Percentiles rank a stretch among this genome's conserved stretches.
Evolutionary conservation across 1,284 basidiomycete genomes (phyloP).

Genomic region (Athelia sp.): DNA sequence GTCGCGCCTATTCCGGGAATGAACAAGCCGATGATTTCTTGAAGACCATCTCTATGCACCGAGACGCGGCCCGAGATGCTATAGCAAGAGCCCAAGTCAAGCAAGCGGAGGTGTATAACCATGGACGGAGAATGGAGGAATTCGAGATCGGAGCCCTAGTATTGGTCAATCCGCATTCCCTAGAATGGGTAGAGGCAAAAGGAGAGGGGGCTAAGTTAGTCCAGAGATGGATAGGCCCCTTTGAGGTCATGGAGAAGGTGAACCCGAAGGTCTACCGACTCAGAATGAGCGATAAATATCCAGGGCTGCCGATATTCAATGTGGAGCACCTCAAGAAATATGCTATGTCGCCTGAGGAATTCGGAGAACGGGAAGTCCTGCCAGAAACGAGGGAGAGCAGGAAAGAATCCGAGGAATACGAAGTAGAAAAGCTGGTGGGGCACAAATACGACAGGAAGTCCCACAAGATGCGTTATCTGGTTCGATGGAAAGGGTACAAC

Average conservation of each 20-base stretch:
- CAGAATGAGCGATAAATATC: conserved; percentile 19
- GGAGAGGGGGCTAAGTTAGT: conserved; percentile 20
- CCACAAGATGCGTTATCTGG: not conserved
- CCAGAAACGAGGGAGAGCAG: conserved; percentile 2
- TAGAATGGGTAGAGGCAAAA: conserved; percentile 15
- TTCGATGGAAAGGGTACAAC: conserved; percentile 5
- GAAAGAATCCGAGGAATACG: conserved; percentile 10
- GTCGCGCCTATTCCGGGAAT: not conserved
- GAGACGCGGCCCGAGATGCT: conserved; percentile 10
- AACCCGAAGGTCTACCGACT: conserved; percentile 18
- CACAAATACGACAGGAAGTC: conserved; percentile 2
- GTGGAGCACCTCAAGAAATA: conserved; percentile 22
- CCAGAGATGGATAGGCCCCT: conserved; percentile 19
- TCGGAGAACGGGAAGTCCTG: conserved; percentile 9
- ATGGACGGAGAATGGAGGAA: not conserved
- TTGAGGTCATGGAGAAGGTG: conserved; percentile 14
- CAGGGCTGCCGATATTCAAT: conserved; percentile 22
- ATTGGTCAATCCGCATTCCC: conserved; percentile 17
- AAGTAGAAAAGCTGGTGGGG: conserved; percentile 14
- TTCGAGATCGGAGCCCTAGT: conserved; percentile 16
- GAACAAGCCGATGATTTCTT: conserved; percentile 2
- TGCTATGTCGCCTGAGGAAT: conserved; percentile 8
- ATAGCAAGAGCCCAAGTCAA: conserved; percentile 10
- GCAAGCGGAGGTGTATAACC: conserved; percentile 10
- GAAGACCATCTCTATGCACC: conserved; percentile 4